Base-by-base conservation (phyloP, 2,329 filamentous ascomycete genomes). In the Rugonectria rugulosa region DNA sequence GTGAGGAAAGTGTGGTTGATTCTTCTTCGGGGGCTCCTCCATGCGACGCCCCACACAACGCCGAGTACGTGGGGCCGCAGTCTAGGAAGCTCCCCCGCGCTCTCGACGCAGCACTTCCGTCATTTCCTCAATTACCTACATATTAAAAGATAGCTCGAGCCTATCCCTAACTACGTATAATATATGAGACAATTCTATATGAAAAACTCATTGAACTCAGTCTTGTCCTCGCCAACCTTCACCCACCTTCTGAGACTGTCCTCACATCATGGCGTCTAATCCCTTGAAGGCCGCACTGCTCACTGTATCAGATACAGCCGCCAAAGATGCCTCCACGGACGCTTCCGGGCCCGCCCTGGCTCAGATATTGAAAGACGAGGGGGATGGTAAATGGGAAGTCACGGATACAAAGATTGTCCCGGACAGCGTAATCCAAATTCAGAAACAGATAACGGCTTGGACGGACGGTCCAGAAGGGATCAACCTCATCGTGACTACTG, bases 261-360 rank as follows among this genome's bases (percentile, higher is more conserved):
- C 6, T 15, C 42, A 29, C 45, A 57, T 37, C 57, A 72, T 73
- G 61, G 69, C 61, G 45, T 65, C 69, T 32, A 54, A 64, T 40
- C 67, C 79, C 51, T 78, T 98, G 11, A 89, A 79, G 70, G 89
- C 88, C 27, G 91, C 89, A 7, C 88, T 99, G 43, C 81, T 99
- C 49, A 83, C 98, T 63, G 83, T 99, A 32, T 98, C 95, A 1
- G 96, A 96, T 45, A 99, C 95, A 6, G 95, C 93, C 6, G 86
- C 88, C 8, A 81, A 85, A 64, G 89, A 97, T 72, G 85, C 91
- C 0, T 86, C 89, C 4, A 88, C 91, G 2, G 95, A 99, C 75
- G 86, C 86, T 59, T 88, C 91, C 8, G 85, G 85, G 6, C 79
- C 81, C 2, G 79, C 84, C 9, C 81, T 99, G 5, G 81, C 84